Conservation (phyloP, 2,329 filamentous ascomycete genomes). For the Alternaria hordeiaustralica region DNA sequence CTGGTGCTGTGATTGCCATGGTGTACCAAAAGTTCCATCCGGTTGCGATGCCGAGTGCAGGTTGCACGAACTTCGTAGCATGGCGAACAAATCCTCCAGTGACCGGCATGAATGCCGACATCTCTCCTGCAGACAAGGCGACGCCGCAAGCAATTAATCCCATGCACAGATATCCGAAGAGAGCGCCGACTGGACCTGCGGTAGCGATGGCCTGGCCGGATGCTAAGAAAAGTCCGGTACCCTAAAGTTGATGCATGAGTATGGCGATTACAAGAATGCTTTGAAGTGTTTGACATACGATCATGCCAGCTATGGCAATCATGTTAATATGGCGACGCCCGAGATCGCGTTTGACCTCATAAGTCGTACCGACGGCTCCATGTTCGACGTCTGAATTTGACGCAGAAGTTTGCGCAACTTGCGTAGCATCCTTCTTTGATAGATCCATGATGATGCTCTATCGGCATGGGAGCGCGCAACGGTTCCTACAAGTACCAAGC, state of each 20-base stretch:
- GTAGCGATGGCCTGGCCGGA: conserved; percentile 60
- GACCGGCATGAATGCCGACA: conserved; percentile 59
- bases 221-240: conserved; percentile 62
- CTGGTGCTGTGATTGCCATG: conserved; percentile 3
- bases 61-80: conserved; percentile 60
- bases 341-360: conserved; percentile 12
- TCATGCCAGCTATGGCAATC: conserved; percentile 20
- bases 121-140: conserved; percentile 59
- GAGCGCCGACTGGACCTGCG: conserved; percentile 59
- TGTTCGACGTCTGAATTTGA: conserved; percentile 5
- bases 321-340: conserved; percentile 18
- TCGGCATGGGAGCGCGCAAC: background rate
- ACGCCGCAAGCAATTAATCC: conserved; percentile 59
- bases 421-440: background rate
- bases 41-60: conserved; percentile 47
- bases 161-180: conserved; percentile 61
- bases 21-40: conserved; percentile 23
- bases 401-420: background rate
- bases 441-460: background rate
- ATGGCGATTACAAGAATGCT: background rate
- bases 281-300: background rate
- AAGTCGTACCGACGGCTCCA: background rate
- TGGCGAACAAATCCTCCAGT: conserved; percentile 59
- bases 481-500: background rate
- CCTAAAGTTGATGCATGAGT: conserved; percentile 7